Conservation (phyloP, 345 rosid species). For the Cardamine occulta region DNA sequence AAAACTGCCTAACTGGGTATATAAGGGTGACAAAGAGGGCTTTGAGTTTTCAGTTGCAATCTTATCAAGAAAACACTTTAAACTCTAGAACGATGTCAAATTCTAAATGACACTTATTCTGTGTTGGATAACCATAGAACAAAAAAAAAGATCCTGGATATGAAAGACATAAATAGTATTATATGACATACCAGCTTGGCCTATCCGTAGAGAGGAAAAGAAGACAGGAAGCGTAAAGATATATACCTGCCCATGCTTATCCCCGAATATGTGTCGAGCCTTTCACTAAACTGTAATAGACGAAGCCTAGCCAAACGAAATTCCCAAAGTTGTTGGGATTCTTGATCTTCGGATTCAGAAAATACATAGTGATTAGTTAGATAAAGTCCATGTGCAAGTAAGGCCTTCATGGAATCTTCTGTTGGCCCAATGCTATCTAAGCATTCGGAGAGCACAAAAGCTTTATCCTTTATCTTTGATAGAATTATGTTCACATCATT, state of each 20-base stretch:
- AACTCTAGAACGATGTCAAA: slow-evolving; percentile 25
- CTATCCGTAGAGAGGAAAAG: slow-evolving; percentile 21
- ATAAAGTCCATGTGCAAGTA: slow-evolving; percentile 70
- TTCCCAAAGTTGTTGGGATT: slow-evolving; percentile 65
- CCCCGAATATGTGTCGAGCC: slow-evolving; percentile 91
- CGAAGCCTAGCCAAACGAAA: slow-evolving; percentile 79
- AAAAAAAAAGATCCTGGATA: slow-evolving; percentile 12
- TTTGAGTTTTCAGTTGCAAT: slow-evolving; percentile 1
- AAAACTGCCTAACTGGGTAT: slow-evolving; percentile 6
- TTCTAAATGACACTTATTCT: slow-evolving; percentile 14
- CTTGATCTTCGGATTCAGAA: slow-evolving; percentile 57
- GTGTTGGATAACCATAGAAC: neutral
- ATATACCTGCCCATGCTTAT: slow-evolving; percentile 98
- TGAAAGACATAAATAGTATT: slow-evolving; percentile 27
- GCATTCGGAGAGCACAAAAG: slow-evolving; percentile 79
- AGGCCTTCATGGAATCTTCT: slow-evolving; percentile 79
- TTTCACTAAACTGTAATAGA: slow-evolving; percentile 77
- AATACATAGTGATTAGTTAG: slow-evolving; percentile 60
- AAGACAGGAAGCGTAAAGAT: slow-evolving; percentile 14
- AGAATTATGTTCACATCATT: slow-evolving; percentile 63
- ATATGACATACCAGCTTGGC: slow-evolving; percentile 20
- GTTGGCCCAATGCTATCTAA: slow-evolving; percentile 73
- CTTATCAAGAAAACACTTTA: neutral
- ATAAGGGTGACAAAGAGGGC: neutral
- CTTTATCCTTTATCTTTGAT: slow-evolving; percentile 70